Evolutionary conservation across 2,329 filamentous ascomycete genomes (phyloP).

Genomic region (Fragosphaeria purpurea): DNA sequence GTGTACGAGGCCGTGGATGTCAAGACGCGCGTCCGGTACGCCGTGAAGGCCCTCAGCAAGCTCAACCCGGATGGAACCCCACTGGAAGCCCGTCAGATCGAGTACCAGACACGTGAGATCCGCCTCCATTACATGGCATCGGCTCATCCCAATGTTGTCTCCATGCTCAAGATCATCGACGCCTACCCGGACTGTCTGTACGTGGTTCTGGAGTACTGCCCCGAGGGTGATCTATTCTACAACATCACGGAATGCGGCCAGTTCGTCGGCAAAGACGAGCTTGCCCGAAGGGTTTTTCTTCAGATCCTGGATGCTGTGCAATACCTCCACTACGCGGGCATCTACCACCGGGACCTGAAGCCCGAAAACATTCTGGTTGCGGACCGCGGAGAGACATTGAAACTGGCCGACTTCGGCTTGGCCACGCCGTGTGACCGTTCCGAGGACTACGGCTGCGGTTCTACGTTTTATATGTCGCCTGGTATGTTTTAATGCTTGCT

Average conservation of each 20-base stretch:
- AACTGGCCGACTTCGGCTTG: constrained; percentile 94
- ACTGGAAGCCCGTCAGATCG: constrained; percentile 74
- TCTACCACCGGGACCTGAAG: constrained; percentile 96
- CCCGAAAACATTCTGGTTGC: constrained; percentile 95
- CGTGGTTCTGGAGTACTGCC: constrained; percentile 93
- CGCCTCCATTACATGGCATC: constrained; percentile 82
- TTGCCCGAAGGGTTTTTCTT: constrained; percentile 80
- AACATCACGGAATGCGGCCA: constrained; percentile 94
- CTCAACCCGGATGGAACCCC: constrained; percentile 59
- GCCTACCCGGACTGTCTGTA: constrained; percentile 87
- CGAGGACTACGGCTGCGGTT: constrained; percentile 93
- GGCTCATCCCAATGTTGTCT: constrained; percentile 85
- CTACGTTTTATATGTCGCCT: constrained; percentile 99
- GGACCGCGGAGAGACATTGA: constrained; percentile 78
- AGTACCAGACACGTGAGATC: constrained; percentile 90
- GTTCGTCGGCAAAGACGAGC: constrained; percentile 84
- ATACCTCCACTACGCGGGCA: constrained; percentile 84
- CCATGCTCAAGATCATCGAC: constrained; percentile 87
- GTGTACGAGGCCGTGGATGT: constrained; percentile 86
- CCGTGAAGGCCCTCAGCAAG: constrained; percentile 95
- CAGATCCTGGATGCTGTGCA: constrained; percentile 95
- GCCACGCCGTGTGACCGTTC: constrained; percentile 77
- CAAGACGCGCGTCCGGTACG: constrained; percentile 71
- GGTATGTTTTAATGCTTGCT: constrained; percentile 42
- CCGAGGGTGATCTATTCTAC: constrained; percentile 90